Evolutionary conservation across 306 rosid species (phyloP).

Genomic region (Corylus heterophylla): DNA sequence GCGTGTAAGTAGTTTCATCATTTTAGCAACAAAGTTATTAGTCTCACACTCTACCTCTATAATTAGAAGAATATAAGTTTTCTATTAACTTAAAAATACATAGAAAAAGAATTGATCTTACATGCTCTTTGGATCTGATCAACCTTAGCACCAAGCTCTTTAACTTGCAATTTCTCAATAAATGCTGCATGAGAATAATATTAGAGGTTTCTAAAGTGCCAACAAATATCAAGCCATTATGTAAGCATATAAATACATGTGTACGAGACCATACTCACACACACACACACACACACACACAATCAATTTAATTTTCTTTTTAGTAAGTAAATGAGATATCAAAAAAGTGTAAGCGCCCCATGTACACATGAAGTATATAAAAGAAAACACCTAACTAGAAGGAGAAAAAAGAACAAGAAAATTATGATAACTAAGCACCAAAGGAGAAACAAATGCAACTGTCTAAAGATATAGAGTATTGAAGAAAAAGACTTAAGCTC

Average conservation of each 20-base stretch:
- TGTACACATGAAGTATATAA: too few species aligned
- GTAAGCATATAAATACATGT: not conserved
- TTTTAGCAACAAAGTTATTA: not conserved
- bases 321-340: too few species aligned
- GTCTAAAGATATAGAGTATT: too few species aligned
- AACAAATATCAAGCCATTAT: constrained; percentile 21
- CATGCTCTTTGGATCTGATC: constrained; percentile 83
- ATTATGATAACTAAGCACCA: too few species aligned
- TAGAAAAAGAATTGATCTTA: constrained; percentile 41
- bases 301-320: not conserved
- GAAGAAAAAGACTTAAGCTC: too few species aligned
- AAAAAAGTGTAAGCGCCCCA: too few species aligned
- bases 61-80: not conserved
- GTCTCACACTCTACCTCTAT: not conserved
- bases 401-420: too few species aligned
- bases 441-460: too few species aligned
- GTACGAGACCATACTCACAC: not conserved
- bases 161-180: constrained; percentile 70
- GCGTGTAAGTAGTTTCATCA: not conserved
- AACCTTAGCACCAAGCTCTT: constrained; percentile 57
- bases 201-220: constrained; percentile 20
- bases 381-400: too few species aligned
- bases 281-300: not conserved
- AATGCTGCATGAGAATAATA: constrained; percentile 53
- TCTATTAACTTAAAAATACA: not conserved